A percentile compares a stretch with the other conserved stretches of the same genome.
Conservation (phyloP, 768 basidiomycete species). For the Hysterangium stoloniferum region DNA sequence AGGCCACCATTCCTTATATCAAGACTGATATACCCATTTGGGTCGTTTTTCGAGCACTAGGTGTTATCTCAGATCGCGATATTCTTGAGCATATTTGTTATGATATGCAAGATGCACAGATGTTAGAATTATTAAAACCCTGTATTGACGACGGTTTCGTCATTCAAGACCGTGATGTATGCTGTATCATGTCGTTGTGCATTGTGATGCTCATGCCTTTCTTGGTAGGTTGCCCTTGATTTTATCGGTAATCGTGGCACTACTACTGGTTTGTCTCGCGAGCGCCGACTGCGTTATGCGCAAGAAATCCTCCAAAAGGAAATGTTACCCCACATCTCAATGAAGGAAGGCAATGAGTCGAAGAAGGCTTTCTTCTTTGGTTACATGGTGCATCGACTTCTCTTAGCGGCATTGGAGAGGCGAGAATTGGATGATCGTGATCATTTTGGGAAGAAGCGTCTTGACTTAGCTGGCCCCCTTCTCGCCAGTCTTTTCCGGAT, state of each 20-base stretch:
- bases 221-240: constrained; percentile 64
- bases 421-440: constrained; percentile 98
- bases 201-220: constrained; percentile 12
- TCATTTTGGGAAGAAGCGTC: constrained; percentile 97
- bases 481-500: constrained; percentile 97
- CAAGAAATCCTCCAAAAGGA: constrained; percentile 98
- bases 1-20: constrained; percentile 96
- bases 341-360: constrained; percentile 90
- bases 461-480: constrained; percentile 92
- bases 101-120: constrained; percentile 90
- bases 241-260: constrained; percentile 98
- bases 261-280: constrained; percentile 83
- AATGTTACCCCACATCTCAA: constrained; percentile 95
- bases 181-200: constrained; percentile 12
- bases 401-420: constrained; percentile 88
- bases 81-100: constrained; percentile 98
- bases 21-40: constrained; percentile 98
- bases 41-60: constrained; percentile 96
- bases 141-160: constrained; percentile 98
- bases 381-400: constrained; percentile 96
- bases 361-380: constrained; percentile 99
- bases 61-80: constrained; percentile 95
- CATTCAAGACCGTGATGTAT: constrained; percentile 91
- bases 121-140: constrained; percentile 97
- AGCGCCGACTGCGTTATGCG: constrained; percentile 90